Evolutionary conservation across 1,284 basidiomycete species (phyloP), one percentile per base, ranked within the genome.

Genomic region (Waitea zeae): DNA sequence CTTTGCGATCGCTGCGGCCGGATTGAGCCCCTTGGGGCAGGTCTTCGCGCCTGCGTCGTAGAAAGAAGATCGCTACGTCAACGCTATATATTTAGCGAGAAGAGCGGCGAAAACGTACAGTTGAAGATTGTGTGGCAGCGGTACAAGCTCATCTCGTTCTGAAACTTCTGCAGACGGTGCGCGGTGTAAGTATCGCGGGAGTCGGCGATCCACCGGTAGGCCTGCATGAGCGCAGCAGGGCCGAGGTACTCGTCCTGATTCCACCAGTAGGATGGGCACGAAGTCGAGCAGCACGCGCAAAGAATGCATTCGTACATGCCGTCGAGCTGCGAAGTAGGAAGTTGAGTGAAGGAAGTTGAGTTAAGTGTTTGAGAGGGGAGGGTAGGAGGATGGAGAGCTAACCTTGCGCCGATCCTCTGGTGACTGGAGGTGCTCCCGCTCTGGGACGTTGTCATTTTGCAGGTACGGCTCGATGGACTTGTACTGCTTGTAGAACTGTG

Each of bases 241-340:
- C 93, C 92, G 33, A 97, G 79, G 60, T 97, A 98, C 58, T 90
- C 82, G 53, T 98, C 90, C 62, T 93, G 87, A 64, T 97, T 97
- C 93, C 93, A 97, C 93, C 93, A 97, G 62, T 97, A 96, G 38
- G 70, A 75, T 3, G 88, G 89, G 69, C 92, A 97, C 34, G 82
- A 88, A 0, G 92, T 97, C 31, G 88, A 90, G 65, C 93, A 97
- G 62, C 92, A 93, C 1, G 89, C 89, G 49, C 84, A 89, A 36
- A 89, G 70, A 43, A 89, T 88, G 55, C 87, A 90, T 59, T 97
- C 93, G 63, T 97, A 98, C 64, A 97, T 51, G 35, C 52, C 52
- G 19, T 5, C 35, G 12, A 30, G 20, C 29, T 30, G 15, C 9
- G 29, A 14, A 30, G 9, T n/a, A n/a, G n/a, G n/a, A n/a, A n/a